Conservation (phyloP, 164 flowering plant genomes). For the Dillenia turbinata region DNA sequence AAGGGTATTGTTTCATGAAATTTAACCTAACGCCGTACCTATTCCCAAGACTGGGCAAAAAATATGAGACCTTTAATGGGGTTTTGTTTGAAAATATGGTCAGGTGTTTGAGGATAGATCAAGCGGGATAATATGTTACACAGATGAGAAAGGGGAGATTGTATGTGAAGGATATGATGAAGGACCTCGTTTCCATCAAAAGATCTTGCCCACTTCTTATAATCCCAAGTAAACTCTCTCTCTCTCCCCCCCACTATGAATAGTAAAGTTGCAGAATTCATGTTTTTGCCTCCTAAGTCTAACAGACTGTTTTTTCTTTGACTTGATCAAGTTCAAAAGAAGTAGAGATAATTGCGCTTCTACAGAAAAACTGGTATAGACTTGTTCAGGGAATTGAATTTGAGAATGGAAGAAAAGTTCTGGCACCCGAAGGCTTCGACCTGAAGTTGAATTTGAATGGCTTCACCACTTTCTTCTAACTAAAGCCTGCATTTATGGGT, state of each 20-base stretch:
- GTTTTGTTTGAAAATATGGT: not conserved
- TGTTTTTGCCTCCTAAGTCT: not conserved
- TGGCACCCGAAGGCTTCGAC: constrained; percentile 22
- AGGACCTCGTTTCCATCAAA: constrained; percentile 56
- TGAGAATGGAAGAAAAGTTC: constrained; percentile 10
- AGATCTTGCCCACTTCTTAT: constrained; percentile 13
- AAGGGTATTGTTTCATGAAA: not conserved
- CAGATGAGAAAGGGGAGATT: constrained; percentile 62
- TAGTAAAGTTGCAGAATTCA: not conserved
- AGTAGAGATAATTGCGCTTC: constrained; percentile 36
- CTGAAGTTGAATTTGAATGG: constrained; percentile 29
- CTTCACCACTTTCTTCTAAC: constrained; percentile 22
- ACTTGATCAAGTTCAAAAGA: constrained; percentile 12
- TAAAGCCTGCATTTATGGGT: not conserved
- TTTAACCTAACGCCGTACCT: no score
- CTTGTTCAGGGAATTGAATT: constrained; percentile 18
- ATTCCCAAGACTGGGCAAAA: no score
- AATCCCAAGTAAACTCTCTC: constrained; percentile 31
- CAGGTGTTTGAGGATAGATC: constrained; percentile 72
- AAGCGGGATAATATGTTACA: constrained; percentile 64
- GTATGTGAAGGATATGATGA: constrained; percentile 77
- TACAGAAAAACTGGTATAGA: constrained; percentile 32
- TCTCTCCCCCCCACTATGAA: no score
- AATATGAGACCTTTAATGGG: not conserved
- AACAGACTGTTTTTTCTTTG: not conserved